Base-by-base conservation (phyloP, 768 basidiomycete species). In the Sporobolomyces phaffii region DNA sequence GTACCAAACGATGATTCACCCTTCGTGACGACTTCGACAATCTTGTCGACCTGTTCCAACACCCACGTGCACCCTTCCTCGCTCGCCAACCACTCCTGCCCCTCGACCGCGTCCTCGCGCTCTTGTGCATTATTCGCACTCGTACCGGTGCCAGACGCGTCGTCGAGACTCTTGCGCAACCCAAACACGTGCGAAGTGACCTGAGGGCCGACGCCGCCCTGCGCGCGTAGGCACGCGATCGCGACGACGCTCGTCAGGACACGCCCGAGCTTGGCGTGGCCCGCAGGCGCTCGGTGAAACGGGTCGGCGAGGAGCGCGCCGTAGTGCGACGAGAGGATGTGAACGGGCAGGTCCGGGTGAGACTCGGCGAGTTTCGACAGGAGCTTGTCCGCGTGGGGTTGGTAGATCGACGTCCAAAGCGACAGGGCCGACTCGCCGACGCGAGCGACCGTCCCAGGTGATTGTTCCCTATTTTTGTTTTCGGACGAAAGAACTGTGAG, bases 271-370 rank as follows among this genome's bases (percentile, higher is more conserved):
- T 67, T 67, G 5, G 48, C 51, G 18, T 41, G 38, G 2, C 40
- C 40, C 3, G 31, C 22, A 4, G 71, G 62, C 0, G 60, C 33
- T 17, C 72, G 13, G 11, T 49, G 22, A 1, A 70, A 38, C 1
- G 79, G 79, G 57, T 79, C 78, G 34, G 78, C 73, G n/a, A 80
- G 74, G 14, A 79, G 72, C 3, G 75, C 70, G 5, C 76, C 76
- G 70, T 80, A 80, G 63, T 80, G 78, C 28, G 79, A 77, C 28
- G 74, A 67, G 57, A 80, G 77, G 65, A 80, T 80, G 68, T 79
- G 78, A 41, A 79, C 76, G 26, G 79, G 79, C 14, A 80, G 75
- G 67, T 80, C 79, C 2, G 79, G 79, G 64, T 80, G 79, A 5
- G 77, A 76, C 14, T 70, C 64, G 15, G 54, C 64, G 31, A 80